Evolutionary conservation across 768 basidiomycete genomes (phyloP), one percentile per base, ranked within the genome.

Genomic region (Flagelloscypha sp.): DNA sequence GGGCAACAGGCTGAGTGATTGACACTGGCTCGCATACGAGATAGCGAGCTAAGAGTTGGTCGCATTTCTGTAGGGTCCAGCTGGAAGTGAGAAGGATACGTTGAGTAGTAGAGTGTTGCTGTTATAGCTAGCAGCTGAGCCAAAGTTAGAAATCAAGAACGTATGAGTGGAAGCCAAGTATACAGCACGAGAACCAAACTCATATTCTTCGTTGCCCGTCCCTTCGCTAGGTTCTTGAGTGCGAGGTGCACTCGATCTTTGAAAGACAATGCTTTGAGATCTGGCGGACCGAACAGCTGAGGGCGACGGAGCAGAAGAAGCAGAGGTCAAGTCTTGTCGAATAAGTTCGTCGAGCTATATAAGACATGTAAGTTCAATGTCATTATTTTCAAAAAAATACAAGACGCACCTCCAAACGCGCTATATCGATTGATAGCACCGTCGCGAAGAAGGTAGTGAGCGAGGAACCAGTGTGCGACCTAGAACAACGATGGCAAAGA

Each of bases 401-500:
- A 19, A 38, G 18, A 59, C 69, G 32, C 48, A 77, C 81, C 63
- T 94, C 94, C 17, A 99, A 60, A 30, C 94, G 77, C 46, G 95
- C 92, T 30, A 97, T 79, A 62, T 99, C 94, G 46, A 99, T 95
- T 0, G 89, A 90, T 16, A 99, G 63, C 18, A 95, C 90, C 6
- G 93, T 85, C 44, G 93, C 68, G 60, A 94, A 97, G 62, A 97
- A 94, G 0, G 90, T 95, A n/a, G 51, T 95, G 88, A 11, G 94
- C 83, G 41, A 98, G 70, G 62, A 93, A 94, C 90, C 90, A 98
- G 55, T 98, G 93, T 11, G 90, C 92, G 20, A 97, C 84, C n/a
- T 15, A 97, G 70, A 8, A 97, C 89, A 16, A 97, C 89, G 28
- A 90, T 80, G 0, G 90, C 89, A 53, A 98, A 97, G 3, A 79